A percentile compares a stretch with the other conserved stretches of the same genome.
Conservation (phyloP, 1,139 yeast species). For the Protomyces inundatus region DNA sequence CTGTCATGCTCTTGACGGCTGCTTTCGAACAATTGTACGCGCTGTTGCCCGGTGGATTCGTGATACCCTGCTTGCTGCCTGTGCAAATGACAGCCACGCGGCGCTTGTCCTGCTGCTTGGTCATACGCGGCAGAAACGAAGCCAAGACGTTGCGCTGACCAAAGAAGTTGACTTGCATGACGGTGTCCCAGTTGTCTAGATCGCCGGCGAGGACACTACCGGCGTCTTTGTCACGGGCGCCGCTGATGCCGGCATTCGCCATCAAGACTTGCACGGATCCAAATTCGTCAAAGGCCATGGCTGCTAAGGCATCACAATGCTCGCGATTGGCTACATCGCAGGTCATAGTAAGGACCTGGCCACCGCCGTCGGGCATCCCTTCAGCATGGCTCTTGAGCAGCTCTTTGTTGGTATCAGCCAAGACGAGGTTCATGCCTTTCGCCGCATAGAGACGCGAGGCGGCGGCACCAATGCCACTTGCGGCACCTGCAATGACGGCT, state of each 20-base stretch:
- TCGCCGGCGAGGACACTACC: slow-evolving; percentile 30
- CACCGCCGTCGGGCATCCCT: slow-evolving; percentile 30
- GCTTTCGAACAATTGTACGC: slow-evolving; percentile 38
- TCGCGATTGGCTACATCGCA: slow-evolving; percentile 33
- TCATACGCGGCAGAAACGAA: slow-evolving; percentile 33
- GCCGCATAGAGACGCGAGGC: slow-evolving; percentile 35
- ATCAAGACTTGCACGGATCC: slow-evolving; percentile 34
- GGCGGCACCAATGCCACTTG: slow-evolving; percentile 37
- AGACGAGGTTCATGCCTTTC: slow-evolving; percentile 36
- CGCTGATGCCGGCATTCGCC: slow-evolving; percentile 35
- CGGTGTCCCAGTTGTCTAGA: slow-evolving; percentile 31
- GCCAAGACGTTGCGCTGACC: slow-evolving; percentile 35
- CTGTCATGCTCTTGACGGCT: slow-evolving; percentile 36
- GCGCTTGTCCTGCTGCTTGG: slow-evolving; percentile 28
- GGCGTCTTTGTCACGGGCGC: slow-evolving; percentile 29
- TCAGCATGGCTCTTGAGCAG: slow-evolving; percentile 31
- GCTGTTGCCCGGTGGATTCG: slow-evolving; percentile 38
- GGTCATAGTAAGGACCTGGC: slow-evolving; percentile 29
- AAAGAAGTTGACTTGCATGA: slow-evolving; percentile 35
- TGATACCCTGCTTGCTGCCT: slow-evolving; percentile 38
- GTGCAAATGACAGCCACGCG: slow-evolving; percentile 33
- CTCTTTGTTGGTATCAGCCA: slow-evolving; percentile 33
- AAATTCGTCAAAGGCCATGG: slow-evolving; percentile 32
- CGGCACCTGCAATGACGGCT: slow-evolving; percentile 34
- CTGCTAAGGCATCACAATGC: slow-evolving; percentile 32